Evolutionary conservation across 2,329 filamentous ascomycete genomes (phyloP).

Genomic region (Cyanodermella asteris): DNA sequence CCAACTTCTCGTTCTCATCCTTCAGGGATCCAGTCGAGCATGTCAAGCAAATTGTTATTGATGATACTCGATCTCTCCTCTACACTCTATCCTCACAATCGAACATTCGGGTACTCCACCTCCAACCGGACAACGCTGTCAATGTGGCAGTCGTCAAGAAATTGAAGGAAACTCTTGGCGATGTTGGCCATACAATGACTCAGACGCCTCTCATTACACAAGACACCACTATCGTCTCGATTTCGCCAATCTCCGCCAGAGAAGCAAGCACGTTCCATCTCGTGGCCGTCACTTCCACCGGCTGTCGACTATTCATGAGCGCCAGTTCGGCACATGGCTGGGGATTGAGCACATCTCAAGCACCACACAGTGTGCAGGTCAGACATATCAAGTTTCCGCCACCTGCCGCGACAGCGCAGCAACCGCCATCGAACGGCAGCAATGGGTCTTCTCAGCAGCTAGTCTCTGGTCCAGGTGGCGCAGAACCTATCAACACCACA

Average conservation of each 20-base stretch:
- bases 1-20: constrained; percentile 19
- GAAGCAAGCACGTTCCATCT: constrained; percentile 72
- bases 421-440: constrained; percentile 11
- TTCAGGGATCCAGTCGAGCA: constrained; percentile 31
- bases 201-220: constrained; percentile 49
- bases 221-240: constrained; percentile 53
- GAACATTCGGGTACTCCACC: constrained; percentile 77
- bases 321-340: constrained; percentile 51
- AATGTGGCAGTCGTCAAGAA: constrained; percentile 33
- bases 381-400: constrained; percentile 92
- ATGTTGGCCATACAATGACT: constrained; percentile 69
- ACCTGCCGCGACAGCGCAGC: constrained; percentile 16
- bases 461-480: constrained; percentile 21
- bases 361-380: constrained; percentile 92
- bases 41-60: constrained; percentile 61
- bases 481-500: constrained; percentile 5
- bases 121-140: constrained; percentile 38
- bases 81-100: constrained; percentile 80
- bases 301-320: constrained; percentile 79
- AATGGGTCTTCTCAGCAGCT: constrained; percentile 19
- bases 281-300: constrained; percentile 74
- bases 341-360: constrained; percentile 36
- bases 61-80: constrained; percentile 69
- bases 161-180: constrained; percentile 31
- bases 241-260: constrained; percentile 59